Base-by-base conservation (phyloP, 2,329 filamentous ascomycete species). In the Phialemoniopsis sp. region DNA sequence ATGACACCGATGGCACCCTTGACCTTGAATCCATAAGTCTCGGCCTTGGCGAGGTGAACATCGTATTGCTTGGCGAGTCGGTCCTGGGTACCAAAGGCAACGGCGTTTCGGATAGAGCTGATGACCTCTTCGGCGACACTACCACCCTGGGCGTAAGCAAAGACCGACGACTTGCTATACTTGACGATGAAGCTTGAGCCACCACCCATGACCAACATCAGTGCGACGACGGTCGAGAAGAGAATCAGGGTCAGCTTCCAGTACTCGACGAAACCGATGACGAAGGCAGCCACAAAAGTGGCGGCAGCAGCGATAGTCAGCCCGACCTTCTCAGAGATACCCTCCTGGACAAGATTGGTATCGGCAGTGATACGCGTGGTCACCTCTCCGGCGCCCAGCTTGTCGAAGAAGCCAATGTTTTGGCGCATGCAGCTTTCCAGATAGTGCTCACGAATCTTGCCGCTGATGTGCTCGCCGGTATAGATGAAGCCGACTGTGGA, bases 241-340 rank as follows among this genome's bases (percentile, higher is more conserved):
- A 95, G 75, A 50, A 98, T 96, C 37, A 96, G 67, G 0, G 93
- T 93, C 47, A 97, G 70, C 62, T 93, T 95, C 87, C 91, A 96
- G 62, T 86, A 94, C 54, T 87, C 87, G 62, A 91, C 64, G 58
- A 95, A 97, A 3, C 86, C 89, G 48, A 98, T 91, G 40, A 96
- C 70, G 49, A 95, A 95, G 13, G 89, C 89, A 0, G 90, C 82
- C 40, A 95, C 66, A 55, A 97, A 97, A 8, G 88, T 90, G 2
- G 89, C 80, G 4, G 89, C 36, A 12, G 87, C 87, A 13, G 82
- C 80, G 40, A 95, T 58, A 0, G 87, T 89, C 46, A 95, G 66
- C 13, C 80, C 82, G 33, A 95, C 77, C 67, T 95, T 95, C 61
- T 95, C 88, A 0, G 88, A 94, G 34, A 98, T 89, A 41, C 89